Percentiles rank a stretch among this genome's conserved stretches.
Conservation (phyloP, 129 eudicot species). For the Artemisia argyi region DNA sequence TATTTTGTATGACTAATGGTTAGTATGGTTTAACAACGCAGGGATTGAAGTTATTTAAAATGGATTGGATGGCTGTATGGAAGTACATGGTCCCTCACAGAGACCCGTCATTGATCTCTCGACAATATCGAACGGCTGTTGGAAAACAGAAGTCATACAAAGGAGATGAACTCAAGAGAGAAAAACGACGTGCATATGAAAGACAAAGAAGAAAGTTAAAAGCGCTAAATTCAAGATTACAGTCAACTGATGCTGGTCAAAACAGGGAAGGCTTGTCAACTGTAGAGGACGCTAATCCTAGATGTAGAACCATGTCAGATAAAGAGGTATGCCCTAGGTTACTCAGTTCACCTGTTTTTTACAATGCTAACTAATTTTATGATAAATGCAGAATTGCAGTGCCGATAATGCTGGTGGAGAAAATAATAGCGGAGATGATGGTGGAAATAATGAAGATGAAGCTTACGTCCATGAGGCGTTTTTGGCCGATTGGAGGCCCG, state of each 20-base stretch:
- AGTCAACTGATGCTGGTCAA: slow-evolving; percentile 18
- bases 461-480: slow-evolving; percentile 98
- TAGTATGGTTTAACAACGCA: slow-evolving; percentile 33
- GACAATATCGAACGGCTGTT: slow-evolving; percentile 90
- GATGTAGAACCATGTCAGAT: slow-evolving; percentile 50
- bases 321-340: slow-evolving; percentile 52
- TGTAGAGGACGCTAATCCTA: slow-evolving; percentile 26
- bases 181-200: slow-evolving; percentile 71
- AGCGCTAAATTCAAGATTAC: slow-evolving; percentile 29
- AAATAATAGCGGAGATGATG: slow-evolving; percentile 58
- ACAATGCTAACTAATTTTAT: neutral
- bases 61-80: slow-evolving; percentile 84
- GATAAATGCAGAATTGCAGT: slow-evolving; percentile 45
- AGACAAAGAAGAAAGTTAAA: slow-evolving; percentile 51
- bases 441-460: slow-evolving; percentile 60
- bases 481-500: slow-evolving; percentile 96
- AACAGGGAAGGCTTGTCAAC: slow-evolving; percentile 36
- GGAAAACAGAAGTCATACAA: slow-evolving; percentile 93
- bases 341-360: neutral
- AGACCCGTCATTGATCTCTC: slow-evolving; percentile 82
- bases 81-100: slow-evolving; percentile 77
- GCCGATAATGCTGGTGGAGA: slow-evolving; percentile 50
- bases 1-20: slow-evolving; percentile 2
- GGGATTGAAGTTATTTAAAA: slow-evolving; percentile 78
- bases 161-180: slow-evolving; percentile 52